Percentiles rank a stretch among this genome's conserved stretches.
Evolutionary conservation across 2,329 filamentous ascomycete genomes (phyloP).

Genomic region (Escovopsis sp.): DNA sequence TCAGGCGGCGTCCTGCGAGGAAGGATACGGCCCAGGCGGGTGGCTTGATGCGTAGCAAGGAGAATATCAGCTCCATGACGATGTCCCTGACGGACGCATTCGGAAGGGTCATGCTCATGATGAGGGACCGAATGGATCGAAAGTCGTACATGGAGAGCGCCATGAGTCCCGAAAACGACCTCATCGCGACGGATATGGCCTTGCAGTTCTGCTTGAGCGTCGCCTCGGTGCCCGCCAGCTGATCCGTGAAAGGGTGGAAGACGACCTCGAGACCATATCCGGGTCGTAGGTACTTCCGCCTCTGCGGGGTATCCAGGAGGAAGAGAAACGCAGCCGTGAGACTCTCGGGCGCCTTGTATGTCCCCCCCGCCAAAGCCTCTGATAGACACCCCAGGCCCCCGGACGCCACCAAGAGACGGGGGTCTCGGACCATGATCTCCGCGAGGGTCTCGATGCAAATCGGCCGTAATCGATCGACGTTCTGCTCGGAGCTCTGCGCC

Average conservation of each 20-base stretch:
- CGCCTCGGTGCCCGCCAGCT: constrained; percentile 42
- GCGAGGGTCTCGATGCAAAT: constrained; percentile 89
- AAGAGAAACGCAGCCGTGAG: constrained; percentile 79
- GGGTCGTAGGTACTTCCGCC: constrained; percentile 68
- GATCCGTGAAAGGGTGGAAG: constrained; percentile 88
- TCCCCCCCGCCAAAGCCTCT: constrained; percentile 82
- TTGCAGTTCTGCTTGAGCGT: constrained; percentile 74
- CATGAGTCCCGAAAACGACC: constrained; percentile 88
- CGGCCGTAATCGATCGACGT: constrained; percentile 70
- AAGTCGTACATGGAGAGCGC: constrained; percentile 80
- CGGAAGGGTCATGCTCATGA: constrained; percentile 47
- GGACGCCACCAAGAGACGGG: constrained; percentile 63
- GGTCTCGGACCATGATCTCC: constrained; percentile 80
- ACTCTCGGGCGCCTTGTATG: constrained; percentile 85
- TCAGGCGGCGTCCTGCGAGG: constrained; percentile 78
- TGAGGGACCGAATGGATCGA: constrained; percentile 65
- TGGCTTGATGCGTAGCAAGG: constrained; percentile 71
- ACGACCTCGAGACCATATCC: constrained; percentile 81
- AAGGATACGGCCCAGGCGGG: constrained; percentile 91
- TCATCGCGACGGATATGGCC: constrained; percentile 81
- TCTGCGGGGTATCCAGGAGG: constrained; percentile 70
- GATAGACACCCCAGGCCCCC: constrained; percentile 78
- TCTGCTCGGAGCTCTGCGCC: constrained; percentile 50
- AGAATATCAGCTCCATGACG: constrained; percentile 76
- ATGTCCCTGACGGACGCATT: constrained; percentile 50